These are phyloP conservation scores for Apophysomyces ossiformis DNA, from an alignment of 371 early-diverging fungal species.

Conservation along the genomic window DNA sequence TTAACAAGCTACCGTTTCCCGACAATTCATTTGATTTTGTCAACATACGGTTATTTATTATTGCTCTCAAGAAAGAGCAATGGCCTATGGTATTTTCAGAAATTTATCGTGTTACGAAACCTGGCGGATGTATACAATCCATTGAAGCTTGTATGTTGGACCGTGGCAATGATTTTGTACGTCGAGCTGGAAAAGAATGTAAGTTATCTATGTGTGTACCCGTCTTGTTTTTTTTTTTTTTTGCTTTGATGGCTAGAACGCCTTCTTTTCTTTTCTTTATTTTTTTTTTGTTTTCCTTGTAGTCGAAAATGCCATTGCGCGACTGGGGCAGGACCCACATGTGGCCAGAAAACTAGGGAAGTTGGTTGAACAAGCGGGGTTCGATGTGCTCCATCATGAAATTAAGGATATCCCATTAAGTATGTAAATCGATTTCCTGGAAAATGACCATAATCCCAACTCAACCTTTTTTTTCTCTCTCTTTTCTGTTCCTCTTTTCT, in stretches of 20 bases:
- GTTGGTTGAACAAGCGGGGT: slow-evolving; percentile 34
- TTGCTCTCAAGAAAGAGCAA: slow-evolving; percentile 51
- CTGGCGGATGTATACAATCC: slow-evolving; percentile 62
- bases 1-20: slow-evolving; percentile 57
- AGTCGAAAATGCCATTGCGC: not conserved
- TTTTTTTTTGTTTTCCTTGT: not conserved
- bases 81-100: slow-evolving; percentile 57
- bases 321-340: slow-evolving; percentile 16
- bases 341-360: slow-evolving; percentile 41
- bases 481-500: not conserved
- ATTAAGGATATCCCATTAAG: slow-evolving; percentile 23
- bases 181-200: slow-evolving; percentile 34
- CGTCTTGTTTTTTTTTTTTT: not conserved
- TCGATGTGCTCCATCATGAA: slow-evolving; percentile 30
- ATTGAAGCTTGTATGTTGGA: slow-evolving; percentile 54
- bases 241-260: not conserved
- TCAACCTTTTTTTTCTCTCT: not conserved
- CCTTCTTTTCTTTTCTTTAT: not conserved
- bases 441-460: not conserved
- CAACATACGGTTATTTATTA: slow-evolving; percentile 57
- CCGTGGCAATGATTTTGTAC: slow-evolving; percentile 35
- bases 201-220: slow-evolving; percentile 3
- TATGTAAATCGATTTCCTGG: not conserved
- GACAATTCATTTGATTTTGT: slow-evolving; percentile 67
- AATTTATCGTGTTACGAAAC: slow-evolving; percentile 56